Evolutionary conservation across 306 rosid species (phyloP).

Genomic region (Urtica urens): DNA sequence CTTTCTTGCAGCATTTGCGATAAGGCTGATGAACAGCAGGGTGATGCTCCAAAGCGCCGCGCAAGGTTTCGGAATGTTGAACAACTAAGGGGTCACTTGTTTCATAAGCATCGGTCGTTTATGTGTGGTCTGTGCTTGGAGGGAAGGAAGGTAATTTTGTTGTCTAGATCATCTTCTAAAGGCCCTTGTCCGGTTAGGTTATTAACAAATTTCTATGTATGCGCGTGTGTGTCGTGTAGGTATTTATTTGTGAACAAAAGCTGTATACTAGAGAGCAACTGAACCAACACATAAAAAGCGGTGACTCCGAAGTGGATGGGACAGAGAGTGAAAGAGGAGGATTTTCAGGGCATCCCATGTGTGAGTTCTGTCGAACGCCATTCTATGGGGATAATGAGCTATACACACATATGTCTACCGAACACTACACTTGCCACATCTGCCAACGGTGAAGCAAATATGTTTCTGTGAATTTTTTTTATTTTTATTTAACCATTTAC

Average conservation of each 20-base stretch:
- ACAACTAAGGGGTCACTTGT: constrained; percentile 88
- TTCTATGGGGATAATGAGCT: constrained; percentile 91
- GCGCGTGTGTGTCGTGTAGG: constrained; percentile 26
- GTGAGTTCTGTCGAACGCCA: constrained; percentile 78
- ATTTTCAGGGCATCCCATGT: constrained; percentile 87
- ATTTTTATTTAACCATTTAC: not conserved
- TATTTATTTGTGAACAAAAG: constrained; percentile 92
- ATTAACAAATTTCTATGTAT: not conserved
- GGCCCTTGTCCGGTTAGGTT: not conserved
- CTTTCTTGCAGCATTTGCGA: constrained; percentile 78
- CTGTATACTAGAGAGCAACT: constrained; percentile 70
- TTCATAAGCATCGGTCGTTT: constrained; percentile 58
- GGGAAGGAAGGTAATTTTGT: constrained; percentile 67
- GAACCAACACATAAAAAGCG: constrained; percentile 68
- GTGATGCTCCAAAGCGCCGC: constrained; percentile 50
- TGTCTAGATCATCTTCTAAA: no score
- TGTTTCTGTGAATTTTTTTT: no score
- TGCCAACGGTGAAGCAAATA: constrained; percentile 73
- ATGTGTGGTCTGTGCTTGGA: constrained; percentile 92
- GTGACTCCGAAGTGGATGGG: constrained; percentile 94
- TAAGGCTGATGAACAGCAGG: constrained; percentile 62
- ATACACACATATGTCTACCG: constrained; percentile 83
- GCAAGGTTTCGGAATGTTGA: constrained; percentile 55
- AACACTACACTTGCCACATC: constrained; percentile 87
- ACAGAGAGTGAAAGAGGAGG: constrained; percentile 98